Conservation (phyloP, 140 eudicot genomes). For the Bidens hawaiensis region DNA sequence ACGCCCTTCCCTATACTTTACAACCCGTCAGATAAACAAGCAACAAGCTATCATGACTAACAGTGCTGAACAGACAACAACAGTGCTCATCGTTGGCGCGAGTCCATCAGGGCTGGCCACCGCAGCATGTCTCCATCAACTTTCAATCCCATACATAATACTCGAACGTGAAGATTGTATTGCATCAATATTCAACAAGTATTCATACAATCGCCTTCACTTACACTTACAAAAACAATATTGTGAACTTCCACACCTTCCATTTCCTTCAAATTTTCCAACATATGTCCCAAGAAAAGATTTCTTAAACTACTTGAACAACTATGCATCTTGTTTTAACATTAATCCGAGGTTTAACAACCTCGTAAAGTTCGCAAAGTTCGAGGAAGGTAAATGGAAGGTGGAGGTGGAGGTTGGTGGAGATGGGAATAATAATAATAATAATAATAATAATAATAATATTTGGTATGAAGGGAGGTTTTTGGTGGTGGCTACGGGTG, state of each 20-base stretch:
- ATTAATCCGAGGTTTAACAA: slow-evolving; percentile 48
- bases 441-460: too few relatives aligned
- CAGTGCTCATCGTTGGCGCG: slow-evolving; percentile 66
- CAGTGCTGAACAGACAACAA: background rate
- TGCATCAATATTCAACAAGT: slow-evolving; percentile 72
- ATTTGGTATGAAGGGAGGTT: slow-evolving; percentile 41
- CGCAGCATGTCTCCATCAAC: slow-evolving; percentile 60
- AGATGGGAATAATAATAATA: too few relatives aligned
- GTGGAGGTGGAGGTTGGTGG: slow-evolving; percentile 20
- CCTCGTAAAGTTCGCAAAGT: slow-evolving; percentile 41
- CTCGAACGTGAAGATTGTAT: slow-evolving; percentile 79
- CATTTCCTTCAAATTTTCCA: slow-evolving; percentile 43
- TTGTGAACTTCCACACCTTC: slow-evolving; percentile 55
- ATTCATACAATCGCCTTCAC: slow-evolving; percentile 74
- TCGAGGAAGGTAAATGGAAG: slow-evolving; percentile 47
- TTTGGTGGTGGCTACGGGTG: slow-evolving; percentile 88
- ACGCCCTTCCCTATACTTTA: too few relatives aligned
- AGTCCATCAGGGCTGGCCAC: slow-evolving; percentile 85
- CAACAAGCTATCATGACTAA: too few relatives aligned
- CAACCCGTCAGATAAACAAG: too few relatives aligned
- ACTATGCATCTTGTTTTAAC: slow-evolving; percentile 55
- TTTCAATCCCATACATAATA: slow-evolving; percentile 51
- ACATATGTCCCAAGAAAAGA: slow-evolving; percentile 36
- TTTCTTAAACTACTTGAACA: slow-evolving; percentile 52
- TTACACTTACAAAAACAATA: slow-evolving; percentile 57